Conservation (phyloP, 2,329 filamentous ascomycete genomes). For the Microcyclospora tardicrescens region DNA sequence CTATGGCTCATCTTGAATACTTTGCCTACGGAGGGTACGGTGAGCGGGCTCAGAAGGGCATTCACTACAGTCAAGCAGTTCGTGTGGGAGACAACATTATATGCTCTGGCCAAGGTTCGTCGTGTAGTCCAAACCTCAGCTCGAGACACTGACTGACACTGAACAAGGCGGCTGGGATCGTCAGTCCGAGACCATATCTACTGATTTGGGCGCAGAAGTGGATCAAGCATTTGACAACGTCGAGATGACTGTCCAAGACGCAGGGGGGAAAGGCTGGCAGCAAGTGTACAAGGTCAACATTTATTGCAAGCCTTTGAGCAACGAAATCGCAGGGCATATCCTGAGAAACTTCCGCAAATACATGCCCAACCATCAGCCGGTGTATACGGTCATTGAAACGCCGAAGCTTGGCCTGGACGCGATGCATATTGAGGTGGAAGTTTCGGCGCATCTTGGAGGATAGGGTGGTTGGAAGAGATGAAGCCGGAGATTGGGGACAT, state of each 20-base stretch:
- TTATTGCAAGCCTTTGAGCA: slow-evolving; percentile 14
- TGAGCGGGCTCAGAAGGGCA: slow-evolving; percentile 21
- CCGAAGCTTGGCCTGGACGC: slow-evolving; percentile 32
- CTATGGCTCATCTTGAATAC: slow-evolving; percentile 28
- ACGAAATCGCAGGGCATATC: slow-evolving; percentile 27
- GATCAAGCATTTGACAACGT: slow-evolving; percentile 43
- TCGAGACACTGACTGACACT: background rate
- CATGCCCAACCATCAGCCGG: slow-evolving; percentile 40
- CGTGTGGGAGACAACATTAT: slow-evolving; percentile 23
- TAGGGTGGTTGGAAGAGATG: too few species aligned
- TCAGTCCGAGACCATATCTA: slow-evolving; percentile 8
- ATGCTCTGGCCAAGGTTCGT: slow-evolving; percentile 25
- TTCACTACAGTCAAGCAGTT: slow-evolving; percentile 25
- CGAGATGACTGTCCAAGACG: slow-evolving; percentile 37
- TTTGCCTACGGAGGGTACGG: slow-evolving; percentile 29
- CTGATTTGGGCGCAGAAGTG: slow-evolving; percentile 20
- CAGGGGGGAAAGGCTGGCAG: slow-evolving; percentile 44
- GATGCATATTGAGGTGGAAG: slow-evolving; percentile 50
- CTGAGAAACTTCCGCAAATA: slow-evolving; percentile 37
- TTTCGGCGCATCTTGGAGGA: slow-evolving; percentile 14
- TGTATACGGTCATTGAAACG: slow-evolving; percentile 44
- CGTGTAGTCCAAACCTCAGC: background rate
- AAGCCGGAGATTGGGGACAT: too few species aligned
- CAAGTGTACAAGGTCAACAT: slow-evolving; percentile 34
- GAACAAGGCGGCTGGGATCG: slow-evolving; percentile 24